Conservation (phyloP, 1,139 yeast species). For the Candida freyschussii region DNA sequence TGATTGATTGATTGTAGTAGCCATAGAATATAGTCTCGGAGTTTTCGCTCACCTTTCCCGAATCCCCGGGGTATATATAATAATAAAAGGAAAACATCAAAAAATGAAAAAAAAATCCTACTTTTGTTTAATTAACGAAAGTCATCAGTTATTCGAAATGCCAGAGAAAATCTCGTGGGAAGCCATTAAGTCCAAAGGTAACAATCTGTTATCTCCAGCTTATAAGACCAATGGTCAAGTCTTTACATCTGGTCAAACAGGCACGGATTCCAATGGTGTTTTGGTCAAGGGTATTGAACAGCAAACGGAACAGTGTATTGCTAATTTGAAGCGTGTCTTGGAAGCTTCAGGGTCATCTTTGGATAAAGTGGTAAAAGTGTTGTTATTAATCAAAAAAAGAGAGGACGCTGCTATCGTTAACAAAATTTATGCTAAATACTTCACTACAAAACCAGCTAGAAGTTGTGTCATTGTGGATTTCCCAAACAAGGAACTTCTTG, state of each 20-base stretch:
- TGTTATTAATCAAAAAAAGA: slow-evolving; percentile 45
- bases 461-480: slow-evolving; percentile 46
- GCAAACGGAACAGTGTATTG: slow-evolving; percentile 43
- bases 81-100: too few relatives aligned
- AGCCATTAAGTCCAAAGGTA: slow-evolving; percentile 24
- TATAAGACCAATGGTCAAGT: slow-evolving; percentile 45
- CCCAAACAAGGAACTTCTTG: slow-evolving; percentile 37
- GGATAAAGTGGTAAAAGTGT: slow-evolving; percentile 47
- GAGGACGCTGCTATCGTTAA: slow-evolving; percentile 42
- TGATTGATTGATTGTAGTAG: too few relatives aligned
- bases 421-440: slow-evolving; percentile 42
- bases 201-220: slow-evolving; percentile 42
- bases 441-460: slow-evolving; percentile 50
- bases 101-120: too few relatives aligned
- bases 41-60: too few relatives aligned
- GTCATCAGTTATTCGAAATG: too few relatives aligned
- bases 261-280: slow-evolving; percentile 36
- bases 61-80: too few relatives aligned
- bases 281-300: slow-evolving; percentile 36
- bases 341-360: slow-evolving; percentile 45
- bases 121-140: too few relatives aligned
- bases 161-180: slow-evolving; percentile 30
- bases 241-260: slow-evolving; percentile 45
- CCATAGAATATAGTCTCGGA: too few relatives aligned
- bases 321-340: slow-evolving; percentile 40